Percentiles rank a stretch among this genome's conserved stretches.
Conservation (phyloP, 2,329 filamentous ascomycete species). For the Lachnum nothofagi region DNA sequence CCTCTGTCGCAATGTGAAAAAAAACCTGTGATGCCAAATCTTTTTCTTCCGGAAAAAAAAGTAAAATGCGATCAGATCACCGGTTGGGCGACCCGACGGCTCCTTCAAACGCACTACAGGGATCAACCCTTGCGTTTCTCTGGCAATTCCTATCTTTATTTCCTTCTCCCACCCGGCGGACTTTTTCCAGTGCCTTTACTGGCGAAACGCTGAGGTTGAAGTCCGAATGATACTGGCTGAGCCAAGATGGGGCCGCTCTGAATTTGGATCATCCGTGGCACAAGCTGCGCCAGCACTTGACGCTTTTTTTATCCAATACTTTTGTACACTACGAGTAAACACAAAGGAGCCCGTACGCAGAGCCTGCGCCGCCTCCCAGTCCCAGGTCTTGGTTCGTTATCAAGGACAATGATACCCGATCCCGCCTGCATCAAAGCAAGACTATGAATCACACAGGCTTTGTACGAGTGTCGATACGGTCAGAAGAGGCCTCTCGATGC, state of each 20-base stretch:
- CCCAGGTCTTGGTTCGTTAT: background rate
- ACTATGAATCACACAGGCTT: background rate
- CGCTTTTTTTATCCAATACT: background rate
- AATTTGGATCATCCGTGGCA: background rate
- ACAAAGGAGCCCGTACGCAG: background rate
- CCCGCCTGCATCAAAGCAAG: background rate
- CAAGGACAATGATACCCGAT: background rate
- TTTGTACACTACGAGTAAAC: background rate
- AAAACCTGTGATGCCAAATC: too few species aligned
- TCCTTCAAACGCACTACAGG: conserved; percentile 20
- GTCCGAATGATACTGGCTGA: too few species aligned
- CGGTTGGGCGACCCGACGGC: conserved; percentile 5
- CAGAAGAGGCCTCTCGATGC: too few species aligned
- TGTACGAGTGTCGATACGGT: background rate
- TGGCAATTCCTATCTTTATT: background rate
- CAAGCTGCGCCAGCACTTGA: background rate
- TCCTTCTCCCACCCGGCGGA: conserved; percentile 1
- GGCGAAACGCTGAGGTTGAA: too few species aligned
- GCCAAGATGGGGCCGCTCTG: background rate
- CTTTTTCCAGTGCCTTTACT: background rate
- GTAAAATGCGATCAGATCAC: conserved; percentile 15
- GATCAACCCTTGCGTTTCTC: conserved; percentile 3
- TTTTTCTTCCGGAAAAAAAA: conserved; percentile 6
- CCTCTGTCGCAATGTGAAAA: too few species aligned
- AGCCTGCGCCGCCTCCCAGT: background rate